These are phyloP conservation scores for Beauveria brongniartii DNA, from an alignment of 2,329 filamentous ascomycete species.

Conservation along the genomic window DNA sequence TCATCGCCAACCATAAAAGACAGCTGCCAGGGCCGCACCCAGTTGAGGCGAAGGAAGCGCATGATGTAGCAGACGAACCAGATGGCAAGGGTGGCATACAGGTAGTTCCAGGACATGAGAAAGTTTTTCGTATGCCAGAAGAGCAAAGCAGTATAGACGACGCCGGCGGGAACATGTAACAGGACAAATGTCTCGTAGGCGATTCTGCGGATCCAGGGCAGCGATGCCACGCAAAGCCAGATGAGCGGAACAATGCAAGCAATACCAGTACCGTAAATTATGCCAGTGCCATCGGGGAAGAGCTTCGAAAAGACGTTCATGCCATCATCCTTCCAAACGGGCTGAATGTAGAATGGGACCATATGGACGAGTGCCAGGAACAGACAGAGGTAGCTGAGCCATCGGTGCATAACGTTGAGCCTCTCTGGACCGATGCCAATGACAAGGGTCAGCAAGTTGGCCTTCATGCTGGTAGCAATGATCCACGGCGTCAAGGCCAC, in stretches of 20 bases:
- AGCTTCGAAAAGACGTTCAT: slow-evolving; percentile 61
- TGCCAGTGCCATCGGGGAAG: slow-evolving; percentile 55
- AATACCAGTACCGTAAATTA: slow-evolving; percentile 79
- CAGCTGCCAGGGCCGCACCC: slow-evolving; percentile 70
- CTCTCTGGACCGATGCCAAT: slow-evolving; percentile 90
- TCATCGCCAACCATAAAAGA: slow-evolving; percentile 87
- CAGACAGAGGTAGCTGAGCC: slow-evolving; percentile 80
- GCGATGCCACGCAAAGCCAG: slow-evolving; percentile 77
- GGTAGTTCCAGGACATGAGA: slow-evolving; percentile 80
- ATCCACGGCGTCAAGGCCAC: slow-evolving; percentile 93
- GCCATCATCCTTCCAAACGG: slow-evolving; percentile 74
- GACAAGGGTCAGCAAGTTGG: slow-evolving; percentile 73
- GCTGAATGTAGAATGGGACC: slow-evolving; percentile 82
- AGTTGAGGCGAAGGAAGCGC: slow-evolving; percentile 81
- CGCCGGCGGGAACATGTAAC: slow-evolving; percentile 73
- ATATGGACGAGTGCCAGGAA: slow-evolving; percentile 78
- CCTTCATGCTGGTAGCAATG: slow-evolving; percentile 80
- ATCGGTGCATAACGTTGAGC: slow-evolving; percentile 87
- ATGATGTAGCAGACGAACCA: slow-evolving; percentile 67
- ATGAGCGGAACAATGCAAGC: slow-evolving; percentile 73
- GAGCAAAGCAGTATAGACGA: slow-evolving; percentile 72
- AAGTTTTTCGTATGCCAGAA: slow-evolving; percentile 98
- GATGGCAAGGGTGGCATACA: slow-evolving; percentile 72
- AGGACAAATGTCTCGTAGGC: slow-evolving; percentile 82
- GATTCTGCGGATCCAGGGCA: slow-evolving; percentile 66